Conservation (phyloP, 73 alveolate species). For the Diophrys appendiculata region DNA sequence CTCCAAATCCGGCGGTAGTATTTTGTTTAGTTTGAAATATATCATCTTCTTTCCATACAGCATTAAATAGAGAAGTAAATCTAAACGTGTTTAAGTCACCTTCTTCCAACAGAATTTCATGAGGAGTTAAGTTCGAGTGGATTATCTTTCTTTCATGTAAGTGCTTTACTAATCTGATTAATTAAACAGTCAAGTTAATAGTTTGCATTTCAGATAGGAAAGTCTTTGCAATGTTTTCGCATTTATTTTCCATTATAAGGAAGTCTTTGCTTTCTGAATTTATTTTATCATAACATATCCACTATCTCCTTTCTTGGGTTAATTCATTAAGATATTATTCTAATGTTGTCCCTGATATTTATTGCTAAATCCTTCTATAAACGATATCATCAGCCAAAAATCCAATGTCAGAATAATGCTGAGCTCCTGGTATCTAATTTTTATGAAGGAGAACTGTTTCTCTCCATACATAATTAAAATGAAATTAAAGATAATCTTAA, state of each 20-base stretch:
- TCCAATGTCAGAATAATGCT: neutral
- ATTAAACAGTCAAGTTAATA: constrained; percentile 29
- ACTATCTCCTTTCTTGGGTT: neutral
- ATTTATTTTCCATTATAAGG: neutral
- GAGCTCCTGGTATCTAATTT: neutral
- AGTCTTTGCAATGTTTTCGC: constrained; percentile 2
- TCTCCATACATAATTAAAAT: neutral
- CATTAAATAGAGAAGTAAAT: constrained; percentile 40
- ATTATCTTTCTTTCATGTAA: constrained; percentile 51
- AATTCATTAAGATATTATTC: neutral
- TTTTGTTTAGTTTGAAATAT: no score
- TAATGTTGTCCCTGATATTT: neutral
- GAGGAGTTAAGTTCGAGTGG: constrained; percentile 55
- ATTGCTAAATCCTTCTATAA: neutral
- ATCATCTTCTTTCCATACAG: constrained; percentile 55
- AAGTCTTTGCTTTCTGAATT: neutral
- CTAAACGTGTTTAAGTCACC: constrained; percentile 14
- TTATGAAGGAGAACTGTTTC: neutral
- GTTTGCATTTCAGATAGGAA: constrained; percentile 54
- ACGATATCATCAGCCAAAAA: neutral
- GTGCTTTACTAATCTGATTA: constrained; percentile 39
- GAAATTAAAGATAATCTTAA: neutral
- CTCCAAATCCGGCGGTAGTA: no score
- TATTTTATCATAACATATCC: neutral
- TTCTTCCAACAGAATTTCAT: constrained; percentile 39